A percentile compares a stretch with the other conserved stretches of the same genome.
These are phyloP conservation scores for Rhodofomes roseus DNA, from an alignment of 1,284 basidiomycete genomes.

Conservation along the genomic window DNA sequence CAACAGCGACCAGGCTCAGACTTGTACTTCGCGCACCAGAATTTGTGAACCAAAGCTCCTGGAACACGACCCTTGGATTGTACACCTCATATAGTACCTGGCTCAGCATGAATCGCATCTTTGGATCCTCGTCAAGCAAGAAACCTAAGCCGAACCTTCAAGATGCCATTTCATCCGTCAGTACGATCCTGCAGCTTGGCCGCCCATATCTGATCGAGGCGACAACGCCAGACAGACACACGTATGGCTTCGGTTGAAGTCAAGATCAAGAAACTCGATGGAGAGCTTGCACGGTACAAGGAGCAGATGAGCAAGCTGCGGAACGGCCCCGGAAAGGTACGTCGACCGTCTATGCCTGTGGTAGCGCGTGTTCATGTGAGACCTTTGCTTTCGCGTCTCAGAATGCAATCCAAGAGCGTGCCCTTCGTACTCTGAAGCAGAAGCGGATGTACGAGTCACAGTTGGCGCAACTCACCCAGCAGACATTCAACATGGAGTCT, in stretches of 20 bases:
- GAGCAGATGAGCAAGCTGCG: constrained; percentile 95
- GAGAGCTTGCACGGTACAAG: constrained; percentile 89
- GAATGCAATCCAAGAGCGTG: constrained; percentile 94
- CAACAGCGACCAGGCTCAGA: not conserved
- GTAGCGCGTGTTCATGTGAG: not conserved
- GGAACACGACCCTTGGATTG: too few relatives aligned
- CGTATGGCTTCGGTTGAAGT: constrained; percentile 92
- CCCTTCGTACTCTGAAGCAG: constrained; percentile 90
- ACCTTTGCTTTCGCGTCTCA: constrained; percentile 29
- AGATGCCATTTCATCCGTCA: constrained; percentile 87
- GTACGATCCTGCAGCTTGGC: constrained; percentile 22
- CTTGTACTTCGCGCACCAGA: not conserved
- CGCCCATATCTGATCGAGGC: constrained; percentile 8
- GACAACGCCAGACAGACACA: constrained; percentile 70
- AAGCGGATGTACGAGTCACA: constrained; percentile 96
- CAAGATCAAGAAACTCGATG: constrained; percentile 96
- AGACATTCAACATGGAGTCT: constrained; percentile 99
- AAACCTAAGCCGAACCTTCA: constrained; percentile 88
- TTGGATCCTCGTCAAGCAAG: constrained; percentile 71
- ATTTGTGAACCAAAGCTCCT: not conserved
- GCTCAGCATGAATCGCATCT: constrained; percentile 72
- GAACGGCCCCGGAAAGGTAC: constrained; percentile 93
- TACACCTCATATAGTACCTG: too few relatives aligned
- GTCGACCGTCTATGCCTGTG: constrained; percentile 7
- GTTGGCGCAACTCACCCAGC: constrained; percentile 88